Conservation (phyloP, 1,284 basidiomycete genomes). For the Fomitiporia mediterranea region DNA sequence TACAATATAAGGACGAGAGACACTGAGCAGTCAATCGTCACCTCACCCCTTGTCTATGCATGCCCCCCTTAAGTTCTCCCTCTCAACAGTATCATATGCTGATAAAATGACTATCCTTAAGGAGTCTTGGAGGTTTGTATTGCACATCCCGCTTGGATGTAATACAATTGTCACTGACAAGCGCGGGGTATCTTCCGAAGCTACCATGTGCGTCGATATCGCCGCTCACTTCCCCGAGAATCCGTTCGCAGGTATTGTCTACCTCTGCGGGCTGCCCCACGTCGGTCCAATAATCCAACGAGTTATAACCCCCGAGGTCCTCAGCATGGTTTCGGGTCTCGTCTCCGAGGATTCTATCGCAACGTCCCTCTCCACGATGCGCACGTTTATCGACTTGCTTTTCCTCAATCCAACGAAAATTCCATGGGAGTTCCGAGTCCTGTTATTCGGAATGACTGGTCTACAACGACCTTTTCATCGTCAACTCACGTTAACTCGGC, state of each 20-base stretch:
- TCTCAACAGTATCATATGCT: too few species aligned
- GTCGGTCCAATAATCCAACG: slow-evolving; percentile 1
- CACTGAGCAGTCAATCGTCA: too few species aligned
- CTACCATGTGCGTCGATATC: slow-evolving; percentile 9
- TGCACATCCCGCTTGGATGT: too few species aligned
- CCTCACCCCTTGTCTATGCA: too few species aligned
- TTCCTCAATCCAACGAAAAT: not conserved
- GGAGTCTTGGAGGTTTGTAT: too few species aligned
- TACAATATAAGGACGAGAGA: too few species aligned
- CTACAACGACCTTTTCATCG: not conserved
- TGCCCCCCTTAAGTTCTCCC: too few species aligned
- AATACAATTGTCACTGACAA: too few species aligned
- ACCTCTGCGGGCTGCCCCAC: slow-evolving; percentile 6
- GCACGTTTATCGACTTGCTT: not conserved
- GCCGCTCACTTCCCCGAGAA: slow-evolving; percentile 3
- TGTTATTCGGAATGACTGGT: slow-evolving; percentile 7
- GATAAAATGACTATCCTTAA: too few species aligned
- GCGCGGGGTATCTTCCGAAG: too few species aligned
- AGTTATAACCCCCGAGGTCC: not conserved
- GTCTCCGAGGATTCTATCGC: not conserved
- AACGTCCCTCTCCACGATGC: not conserved
- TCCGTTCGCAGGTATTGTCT: slow-evolving; percentile 1
- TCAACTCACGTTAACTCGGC: not conserved
- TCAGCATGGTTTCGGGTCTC: slow-evolving; percentile 2
- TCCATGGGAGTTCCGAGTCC: slow-evolving; percentile 1